Evolutionary conservation across 768 basidiomycete genomes (phyloP), one percentile per base, ranked within the genome.

Genomic region (Coprinellus aureogranulatus): DNA sequence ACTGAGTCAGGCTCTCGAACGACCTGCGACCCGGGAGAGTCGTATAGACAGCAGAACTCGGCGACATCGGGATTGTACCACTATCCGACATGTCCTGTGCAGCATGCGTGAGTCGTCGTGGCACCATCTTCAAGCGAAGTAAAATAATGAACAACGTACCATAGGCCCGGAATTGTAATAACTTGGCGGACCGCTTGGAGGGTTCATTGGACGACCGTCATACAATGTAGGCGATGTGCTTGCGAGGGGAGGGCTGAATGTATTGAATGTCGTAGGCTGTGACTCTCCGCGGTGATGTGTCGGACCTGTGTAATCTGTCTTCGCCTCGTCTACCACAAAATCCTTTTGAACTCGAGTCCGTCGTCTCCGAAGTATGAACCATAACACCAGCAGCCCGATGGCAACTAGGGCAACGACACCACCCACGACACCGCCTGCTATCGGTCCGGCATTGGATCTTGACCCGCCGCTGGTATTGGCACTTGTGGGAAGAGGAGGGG

Each of bases 341-440:
- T 30, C 16, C 28, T 51, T 25, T 1, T 40, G 50, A 8, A 59
- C 45, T 41, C 64, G 65, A 27, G 67, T 47, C 46, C 62, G 48
- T 37, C 46, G 26, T 56, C 64, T 68, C 27, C 66, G 68, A 41
- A 71, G 65, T 28, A 70, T 60, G 60, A 78, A 74, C 75, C 79
- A 85, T 53, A 77, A 62, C 5, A 69, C 42, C 6, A 63, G 60
- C 11, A 78, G 73, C 16, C 58, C 73, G 11, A 81, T 65, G 41
- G 74, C 54, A 11, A 74, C 78, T 18, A 81, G 49, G 25, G 70
- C 72, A 12, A 80, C 75, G 3, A 87, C 53, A 22, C 78, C 84
- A 4, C 81, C 84, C 1, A 85, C 74, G 8, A 81, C 79, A 20
- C 86, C 85, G 22, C 86, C 87, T 5, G 83, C 81, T 34, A 88